These are phyloP conservation scores for Pythium sukuiense DNA, from an alignment of 352 stramenopile species.

Conservation along the genomic window DNA sequence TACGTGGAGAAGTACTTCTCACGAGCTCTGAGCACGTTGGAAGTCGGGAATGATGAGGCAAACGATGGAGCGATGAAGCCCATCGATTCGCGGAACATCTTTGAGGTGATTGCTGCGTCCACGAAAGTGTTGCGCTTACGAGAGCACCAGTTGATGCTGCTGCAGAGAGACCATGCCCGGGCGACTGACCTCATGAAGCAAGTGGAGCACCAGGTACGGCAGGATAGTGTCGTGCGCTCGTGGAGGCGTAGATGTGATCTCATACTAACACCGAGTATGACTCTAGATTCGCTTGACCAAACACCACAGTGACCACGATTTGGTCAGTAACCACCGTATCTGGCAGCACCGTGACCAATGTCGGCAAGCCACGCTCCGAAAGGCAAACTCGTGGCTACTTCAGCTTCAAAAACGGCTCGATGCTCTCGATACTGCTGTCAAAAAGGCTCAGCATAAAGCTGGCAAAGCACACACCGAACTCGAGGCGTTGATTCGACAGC, in stretches of 20 bases:
- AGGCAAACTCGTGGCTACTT: neutral
- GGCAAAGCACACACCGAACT: conserved; percentile 1
- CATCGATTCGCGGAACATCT: neutral
- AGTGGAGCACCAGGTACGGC: conserved; percentile 17
- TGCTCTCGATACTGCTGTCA: neutral
- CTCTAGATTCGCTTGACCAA: conserved; percentile 11
- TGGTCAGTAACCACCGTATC: conserved; percentile 14
- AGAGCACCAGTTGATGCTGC: neutral
- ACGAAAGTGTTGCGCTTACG: neutral
- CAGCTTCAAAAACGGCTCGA: neutral
- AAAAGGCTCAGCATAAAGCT: neutral
- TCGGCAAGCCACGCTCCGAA: conserved; percentile 17
- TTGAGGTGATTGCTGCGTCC: conserved; percentile 16
- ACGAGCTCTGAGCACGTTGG: neutral
- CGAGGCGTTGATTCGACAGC: conserved; percentile 24
- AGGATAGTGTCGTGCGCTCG: neutral
- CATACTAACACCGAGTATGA: neutral
- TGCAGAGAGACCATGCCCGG: conserved; percentile 5
- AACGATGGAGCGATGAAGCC: neutral
- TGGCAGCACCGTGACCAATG: conserved; percentile 21
- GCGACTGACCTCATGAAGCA: conserved; percentile 1
- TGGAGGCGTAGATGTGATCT: neutral
- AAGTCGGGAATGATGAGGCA: neutral
- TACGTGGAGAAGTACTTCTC: conserved; percentile 6
- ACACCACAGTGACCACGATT: conserved; percentile 13